phyloP scores from a whole-genome alignment of 257 asterid genomes.

The Ajuga chamaepitys region DNA sequence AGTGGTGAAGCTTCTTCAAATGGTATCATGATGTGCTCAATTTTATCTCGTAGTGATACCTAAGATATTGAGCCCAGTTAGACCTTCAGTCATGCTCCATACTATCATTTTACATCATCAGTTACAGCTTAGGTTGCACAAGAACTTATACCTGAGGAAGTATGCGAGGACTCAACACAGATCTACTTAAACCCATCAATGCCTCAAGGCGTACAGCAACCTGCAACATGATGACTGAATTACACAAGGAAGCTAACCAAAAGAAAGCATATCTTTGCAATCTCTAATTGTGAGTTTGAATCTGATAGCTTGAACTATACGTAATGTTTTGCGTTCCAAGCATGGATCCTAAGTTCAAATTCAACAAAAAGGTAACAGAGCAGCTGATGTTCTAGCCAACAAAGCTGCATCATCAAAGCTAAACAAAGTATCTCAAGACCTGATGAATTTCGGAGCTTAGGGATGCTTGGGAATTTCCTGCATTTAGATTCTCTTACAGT shows the following conservation, averaged over 20 bases:
- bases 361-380: too few relatives aligned
- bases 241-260: neutral
- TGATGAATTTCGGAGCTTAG: too few relatives aligned
- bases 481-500: too few relatives aligned
- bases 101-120: slow-evolving; percentile 7
- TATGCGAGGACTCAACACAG: slow-evolving; percentile 49
- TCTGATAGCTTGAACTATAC: neutral
- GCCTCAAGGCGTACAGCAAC: slow-evolving; percentile 68
- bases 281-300: neutral
- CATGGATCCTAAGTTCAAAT: neutral
- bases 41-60: slow-evolving; percentile 44
- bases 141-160: slow-evolving; percentile 41
- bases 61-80: slow-evolving; percentile 15
- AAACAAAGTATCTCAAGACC: too few relatives aligned
- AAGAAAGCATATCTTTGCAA: neutral
- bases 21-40: slow-evolving; percentile 55
- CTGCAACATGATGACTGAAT: slow-evolving; percentile 31
- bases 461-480: too few relatives aligned
- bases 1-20: slow-evolving; percentile 52
- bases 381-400: too few relatives aligned
- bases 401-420: too few relatives aligned
- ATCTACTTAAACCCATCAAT: slow-evolving; percentile 44
- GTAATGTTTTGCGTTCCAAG: neutral
- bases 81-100: neutral
- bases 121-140: neutral